These are phyloP conservation scores for Silene conica DNA, from an alignment of 148 eudicot genomes.

Conservation along the genomic window DNA sequence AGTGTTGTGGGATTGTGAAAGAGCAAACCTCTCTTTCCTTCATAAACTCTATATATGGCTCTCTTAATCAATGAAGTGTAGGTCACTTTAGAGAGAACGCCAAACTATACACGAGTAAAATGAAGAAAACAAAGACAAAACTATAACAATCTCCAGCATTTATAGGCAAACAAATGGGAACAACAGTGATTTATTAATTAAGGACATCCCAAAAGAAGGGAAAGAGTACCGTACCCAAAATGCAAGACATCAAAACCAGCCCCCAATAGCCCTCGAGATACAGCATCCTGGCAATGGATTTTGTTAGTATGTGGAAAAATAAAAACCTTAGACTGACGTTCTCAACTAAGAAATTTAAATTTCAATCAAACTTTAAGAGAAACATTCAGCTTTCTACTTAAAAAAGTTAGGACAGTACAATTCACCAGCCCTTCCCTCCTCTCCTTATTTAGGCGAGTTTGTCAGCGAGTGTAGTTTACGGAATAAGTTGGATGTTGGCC, in stretches of 20 bases:
- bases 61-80: neutral
- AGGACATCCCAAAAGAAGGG: neutral
- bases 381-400: neutral
- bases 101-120: neutral
- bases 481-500: too few relatives aligned
- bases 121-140: neutral
- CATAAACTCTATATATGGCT: neutral
- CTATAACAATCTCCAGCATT: neutral
- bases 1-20: neutral
- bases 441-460: too few relatives aligned
- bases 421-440: slow-evolving; percentile 10
- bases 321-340: neutral
- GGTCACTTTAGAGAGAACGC: neutral
- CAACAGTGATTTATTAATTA: neutral
- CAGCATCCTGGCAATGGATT: slow-evolving; percentile 77
- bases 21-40: neutral
- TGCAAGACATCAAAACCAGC: slow-evolving; percentile 77
- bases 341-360: neutral
- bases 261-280: slow-evolving; percentile 77
- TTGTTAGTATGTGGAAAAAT: neutral
- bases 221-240: slow-evolving; percentile 59
- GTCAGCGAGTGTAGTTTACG: too few relatives aligned
- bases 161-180: neutral
- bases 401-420: neutral
- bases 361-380: neutral